Base-by-base conservation (phyloP, 2,329 filamentous ascomycete genomes). In the Monascus ruber region DNA sequence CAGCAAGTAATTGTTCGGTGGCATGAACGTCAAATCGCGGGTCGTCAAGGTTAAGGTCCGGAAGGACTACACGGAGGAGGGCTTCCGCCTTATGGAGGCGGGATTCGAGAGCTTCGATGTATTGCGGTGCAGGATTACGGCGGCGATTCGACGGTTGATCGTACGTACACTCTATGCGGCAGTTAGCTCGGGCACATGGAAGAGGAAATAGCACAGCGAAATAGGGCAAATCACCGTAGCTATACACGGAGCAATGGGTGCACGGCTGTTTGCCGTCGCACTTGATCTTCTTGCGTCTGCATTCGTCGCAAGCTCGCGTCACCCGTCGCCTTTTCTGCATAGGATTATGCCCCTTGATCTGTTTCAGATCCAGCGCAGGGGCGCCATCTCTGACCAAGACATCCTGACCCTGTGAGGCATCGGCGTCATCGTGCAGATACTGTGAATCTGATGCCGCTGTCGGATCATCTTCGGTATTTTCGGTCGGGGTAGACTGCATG, bases 171-270 rank as follows among this genome's bases (percentile, higher is more conserved):
- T 94, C 87, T 94, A 43, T 24, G 35, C 24, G 34, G 36, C 34
- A 34, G 48, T 52, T 42, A 51, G 42, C 35, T 40, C 9, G 26
- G 31, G 26, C 7, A 26, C 17, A 33, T 39, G 32, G 33, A 35
- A 10, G 32, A 27, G 24, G 10, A 31, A 11, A 17, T 17, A 29
- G 26, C 6, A 26, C 31, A 39, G 26, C 25, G 8, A 27, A 27
- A 9, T 24, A 34, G 29, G 17, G 31, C 5, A 32, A 52, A 73
- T 57, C 73, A 95, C 91, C 89, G 70, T 98, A 98, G 60, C 87
- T 95, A 64, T 98, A 98, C 36, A 96, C 87, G 7, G 88, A 94
- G 62, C 91, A 98, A 63, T 96, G 91, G 0, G 88, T 95, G 64
- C 85, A 91, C 6, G 85, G 85, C 58, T 88, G 83, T 61, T 87